Conservation (phyloP, 2,329 filamentous ascomycete genomes). For the Graphilbum ipis-grandicollis region DNA sequence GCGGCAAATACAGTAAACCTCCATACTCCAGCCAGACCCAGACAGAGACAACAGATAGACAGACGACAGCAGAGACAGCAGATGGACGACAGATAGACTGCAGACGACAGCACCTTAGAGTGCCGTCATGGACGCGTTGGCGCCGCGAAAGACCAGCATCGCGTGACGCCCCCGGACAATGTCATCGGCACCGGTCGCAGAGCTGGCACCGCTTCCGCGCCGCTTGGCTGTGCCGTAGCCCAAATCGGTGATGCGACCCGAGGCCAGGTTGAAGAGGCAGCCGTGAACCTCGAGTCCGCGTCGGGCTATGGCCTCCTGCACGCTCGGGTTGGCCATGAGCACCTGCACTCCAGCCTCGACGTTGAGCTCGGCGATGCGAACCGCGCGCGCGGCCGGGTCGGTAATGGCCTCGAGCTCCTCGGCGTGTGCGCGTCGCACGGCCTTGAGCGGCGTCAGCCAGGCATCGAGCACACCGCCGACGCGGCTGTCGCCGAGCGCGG, state of each 20-base stretch:
- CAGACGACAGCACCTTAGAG: constrained; percentile 1
- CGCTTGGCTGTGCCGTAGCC: constrained; percentile 22
- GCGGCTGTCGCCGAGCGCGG: constrained; percentile 29
- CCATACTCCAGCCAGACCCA: not conserved
- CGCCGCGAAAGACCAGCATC: constrained; percentile 29
- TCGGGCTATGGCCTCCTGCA: constrained; percentile 54
- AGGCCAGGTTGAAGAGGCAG: constrained; percentile 49
- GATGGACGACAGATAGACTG: not conserved
- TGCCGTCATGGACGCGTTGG: constrained; percentile 18
- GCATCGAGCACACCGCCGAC: constrained; percentile 37
- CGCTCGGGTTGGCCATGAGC: constrained; percentile 48
- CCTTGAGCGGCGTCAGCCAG: constrained; percentile 34
- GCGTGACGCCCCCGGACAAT: constrained; percentile 30
- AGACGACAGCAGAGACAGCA: not conserved
- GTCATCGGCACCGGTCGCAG: constrained; percentile 10
- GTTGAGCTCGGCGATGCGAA: constrained; percentile 60
- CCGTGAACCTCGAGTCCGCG: constrained; percentile 61
- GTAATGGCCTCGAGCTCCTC: constrained; percentile 36
- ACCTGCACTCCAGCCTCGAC: constrained; percentile 51
- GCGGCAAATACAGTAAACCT: not conserved
- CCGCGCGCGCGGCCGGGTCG: constrained; percentile 34
- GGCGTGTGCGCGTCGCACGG: constrained; percentile 25
- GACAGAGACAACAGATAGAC: not conserved
- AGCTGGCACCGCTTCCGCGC: not conserved
- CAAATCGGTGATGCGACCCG: constrained; percentile 30